A percentile compares a stretch with the other conserved stretches of the same genome.
These are phyloP conservation scores for Fusarium setosum DNA, from an alignment of 2,329 filamentous ascomycete genomes.

Conservation along the genomic window DNA sequence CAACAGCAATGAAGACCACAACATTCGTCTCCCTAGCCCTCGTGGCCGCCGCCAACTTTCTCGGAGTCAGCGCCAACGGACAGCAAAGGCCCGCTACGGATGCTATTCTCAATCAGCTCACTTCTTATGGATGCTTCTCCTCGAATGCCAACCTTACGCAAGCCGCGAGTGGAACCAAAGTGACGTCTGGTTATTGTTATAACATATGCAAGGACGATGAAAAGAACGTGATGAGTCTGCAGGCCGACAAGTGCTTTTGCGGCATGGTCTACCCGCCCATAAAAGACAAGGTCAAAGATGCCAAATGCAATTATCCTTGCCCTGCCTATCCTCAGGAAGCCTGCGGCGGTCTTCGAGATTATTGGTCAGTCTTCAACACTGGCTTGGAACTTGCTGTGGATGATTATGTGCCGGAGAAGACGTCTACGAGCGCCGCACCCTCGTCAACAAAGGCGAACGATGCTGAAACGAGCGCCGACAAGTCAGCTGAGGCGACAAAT, in stretches of 20 bases:
- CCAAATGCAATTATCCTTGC: constrained; percentile 74
- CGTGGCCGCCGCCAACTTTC: constrained; percentile 42
- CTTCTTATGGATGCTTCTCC: constrained; percentile 64
- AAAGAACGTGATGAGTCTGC: constrained; percentile 70
- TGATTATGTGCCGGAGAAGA: constrained; percentile 10
- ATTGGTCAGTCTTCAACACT: constrained; percentile 63
- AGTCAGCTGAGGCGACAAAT: neutral
- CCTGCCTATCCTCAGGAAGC: constrained; percentile 69
- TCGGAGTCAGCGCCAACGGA: constrained; percentile 33
- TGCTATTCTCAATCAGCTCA: constrained; percentile 52
- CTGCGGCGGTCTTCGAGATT: constrained; percentile 61
- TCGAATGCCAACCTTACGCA: constrained; percentile 54
- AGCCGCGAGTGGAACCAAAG: constrained; percentile 19
- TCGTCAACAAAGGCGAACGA: constrained; percentile 41
- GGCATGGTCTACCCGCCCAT: constrained; percentile 74
- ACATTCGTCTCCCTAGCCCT: constrained; percentile 44
- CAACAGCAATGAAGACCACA: constrained; percentile 47
- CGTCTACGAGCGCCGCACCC: constrained; percentile 32
- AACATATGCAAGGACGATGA: constrained; percentile 55
- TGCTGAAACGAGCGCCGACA: constrained; percentile 29
- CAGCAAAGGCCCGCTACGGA: constrained; percentile 50
- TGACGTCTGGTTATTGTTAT: constrained; percentile 57
- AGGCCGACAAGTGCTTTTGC: constrained; percentile 76
- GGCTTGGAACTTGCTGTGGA: constrained; percentile 56
- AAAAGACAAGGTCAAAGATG: constrained; percentile 63